phyloP scores from a whole-genome alignment of 257 asterid species.

The Ocimum tenuiflorum region DNA sequence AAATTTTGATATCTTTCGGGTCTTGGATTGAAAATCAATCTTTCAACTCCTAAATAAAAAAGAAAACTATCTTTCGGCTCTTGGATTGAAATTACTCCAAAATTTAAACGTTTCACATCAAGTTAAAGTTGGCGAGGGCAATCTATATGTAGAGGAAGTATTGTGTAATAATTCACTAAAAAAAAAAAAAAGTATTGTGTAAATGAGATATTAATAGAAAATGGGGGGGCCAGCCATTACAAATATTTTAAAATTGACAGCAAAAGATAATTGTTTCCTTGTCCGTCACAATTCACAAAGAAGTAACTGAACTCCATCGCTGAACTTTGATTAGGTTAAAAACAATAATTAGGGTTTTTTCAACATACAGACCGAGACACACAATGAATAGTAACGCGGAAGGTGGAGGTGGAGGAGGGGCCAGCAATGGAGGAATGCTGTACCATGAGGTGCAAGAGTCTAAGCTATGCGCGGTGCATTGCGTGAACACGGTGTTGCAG shows the following conservation, averaged over 20 bases:
- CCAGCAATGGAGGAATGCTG: constrained; percentile 87
- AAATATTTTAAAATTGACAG: background rate
- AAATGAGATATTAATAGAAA: too few species aligned
- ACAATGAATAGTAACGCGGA: constrained; percentile 20
- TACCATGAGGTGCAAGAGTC: constrained; percentile 99
- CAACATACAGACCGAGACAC: background rate
- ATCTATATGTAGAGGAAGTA: too few species aligned
- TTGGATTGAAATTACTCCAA: too few species aligned
- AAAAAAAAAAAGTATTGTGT: too few species aligned
- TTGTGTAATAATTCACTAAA: too few species aligned
- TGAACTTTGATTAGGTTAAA: background rate
- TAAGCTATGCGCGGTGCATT: constrained; percentile 96
- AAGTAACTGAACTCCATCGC: constrained; percentile 6
- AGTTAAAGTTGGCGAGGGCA: too few species aligned
- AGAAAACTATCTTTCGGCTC: too few species aligned
- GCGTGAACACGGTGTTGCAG: constrained; percentile 94
- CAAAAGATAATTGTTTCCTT: background rate
- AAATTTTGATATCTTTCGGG: too few species aligned
- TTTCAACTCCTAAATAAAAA: too few species aligned
- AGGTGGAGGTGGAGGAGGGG: constrained; percentile 29
- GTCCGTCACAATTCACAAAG: background rate
- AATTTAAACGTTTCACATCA: too few species aligned
- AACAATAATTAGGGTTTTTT: constrained; percentile 19
- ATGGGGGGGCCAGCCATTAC: too few species aligned
- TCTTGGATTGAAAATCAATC: too few species aligned